A percentile compares a stretch with the other conserved stretches of the same genome.
Evolutionary conservation across 805 yeast species (phyloP).

Genomic region (Starmerella kuoi): DNA sequence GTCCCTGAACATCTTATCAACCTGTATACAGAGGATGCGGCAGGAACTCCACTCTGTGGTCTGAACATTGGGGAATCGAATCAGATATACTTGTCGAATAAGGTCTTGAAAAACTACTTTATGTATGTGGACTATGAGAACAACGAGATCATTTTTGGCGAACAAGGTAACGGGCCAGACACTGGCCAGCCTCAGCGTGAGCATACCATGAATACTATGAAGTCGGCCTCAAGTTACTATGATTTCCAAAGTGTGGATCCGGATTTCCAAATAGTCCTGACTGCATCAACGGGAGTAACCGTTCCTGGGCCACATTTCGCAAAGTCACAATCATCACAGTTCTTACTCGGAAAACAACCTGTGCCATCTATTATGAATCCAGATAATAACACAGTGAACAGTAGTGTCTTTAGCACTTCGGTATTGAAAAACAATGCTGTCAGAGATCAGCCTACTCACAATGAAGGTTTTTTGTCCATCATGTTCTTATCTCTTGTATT

Average conservation of each 20-base stretch:
- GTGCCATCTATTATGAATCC: neutral
- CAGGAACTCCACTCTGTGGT: conserved; percentile 8
- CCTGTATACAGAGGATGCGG: neutral
- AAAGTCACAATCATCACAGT: neutral
- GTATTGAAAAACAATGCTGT: neutral
- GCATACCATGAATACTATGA: neutral
- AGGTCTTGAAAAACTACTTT: conserved; percentile 7
- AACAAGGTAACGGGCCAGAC: neutral
- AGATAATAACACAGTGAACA: neutral
- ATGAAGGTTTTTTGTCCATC: neutral
- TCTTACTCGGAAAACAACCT: conserved; percentile 1
- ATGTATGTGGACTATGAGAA: conserved; percentile 13
- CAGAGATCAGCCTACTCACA: neutral
- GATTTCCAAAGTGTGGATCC: neutral
- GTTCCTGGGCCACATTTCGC: neutral
- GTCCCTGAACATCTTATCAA: conserved; percentile 3
- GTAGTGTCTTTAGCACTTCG: neutral
- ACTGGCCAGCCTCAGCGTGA: neutral
- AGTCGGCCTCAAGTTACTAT: neutral
- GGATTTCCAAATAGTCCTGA: neutral
- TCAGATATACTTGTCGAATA: conserved; percentile 10
- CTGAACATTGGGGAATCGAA: conserved; percentile 8
- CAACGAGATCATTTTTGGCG: conserved; percentile 9
- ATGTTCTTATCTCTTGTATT: too few relatives aligned
- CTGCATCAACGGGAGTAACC: neutral